Base-by-base conservation (phyloP, 176 grass and related monocot species). In the Cenchrus purpureus region DNA sequence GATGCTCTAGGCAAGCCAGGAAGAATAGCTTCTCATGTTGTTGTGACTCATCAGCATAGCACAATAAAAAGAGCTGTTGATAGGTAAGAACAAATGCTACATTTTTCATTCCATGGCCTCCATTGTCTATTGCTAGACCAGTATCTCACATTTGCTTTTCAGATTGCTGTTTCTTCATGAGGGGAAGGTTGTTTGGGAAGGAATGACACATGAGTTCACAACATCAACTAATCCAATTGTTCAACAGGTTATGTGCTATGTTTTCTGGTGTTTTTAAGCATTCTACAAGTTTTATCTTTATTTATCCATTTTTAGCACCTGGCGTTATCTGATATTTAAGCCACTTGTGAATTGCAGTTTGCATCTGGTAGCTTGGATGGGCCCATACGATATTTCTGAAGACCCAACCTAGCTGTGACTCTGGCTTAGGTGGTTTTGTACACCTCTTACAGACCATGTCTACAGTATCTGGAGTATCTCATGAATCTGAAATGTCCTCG, bases 1-100 rank as follows among this genome's bases (percentile, higher is more conserved):
- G 91, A 95, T 94, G 86, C 93, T 74, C 65, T 85, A 8, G 86
- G 83, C 63, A 93, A 95, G 76, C 87, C 87, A 28, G 96, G 91
- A 71, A 98, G 94, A 63, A 95, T 95, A 76, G 56, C 96, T 79
- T 98, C 96, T 7, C 92, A 95, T 83, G 88, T 84, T 25, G 89
- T 98, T 62, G 96, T 98, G 80, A 98, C 96, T 60, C 96, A 98
- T 95, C 96, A 98, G 70, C 96, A 98, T 86, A 98, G 96, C 83
- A 98, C 96, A 46, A 98, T 98, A 83, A 86, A 49, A 92, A 88
- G 96, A 88, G 96, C 96, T 73, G 96, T 98, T 42, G 93, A 98
- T 70, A 94, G 93, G 96, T 95, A 92, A 69, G 72, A 79, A 31
- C 57, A 73, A 19, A 68, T n/a, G 25, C 34, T 52, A 16, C 58